These are phyloP conservation scores for Coemansia aciculifera DNA, from an alignment of 192 early-diverging fungal genomes.

Conservation along the genomic window DNA sequence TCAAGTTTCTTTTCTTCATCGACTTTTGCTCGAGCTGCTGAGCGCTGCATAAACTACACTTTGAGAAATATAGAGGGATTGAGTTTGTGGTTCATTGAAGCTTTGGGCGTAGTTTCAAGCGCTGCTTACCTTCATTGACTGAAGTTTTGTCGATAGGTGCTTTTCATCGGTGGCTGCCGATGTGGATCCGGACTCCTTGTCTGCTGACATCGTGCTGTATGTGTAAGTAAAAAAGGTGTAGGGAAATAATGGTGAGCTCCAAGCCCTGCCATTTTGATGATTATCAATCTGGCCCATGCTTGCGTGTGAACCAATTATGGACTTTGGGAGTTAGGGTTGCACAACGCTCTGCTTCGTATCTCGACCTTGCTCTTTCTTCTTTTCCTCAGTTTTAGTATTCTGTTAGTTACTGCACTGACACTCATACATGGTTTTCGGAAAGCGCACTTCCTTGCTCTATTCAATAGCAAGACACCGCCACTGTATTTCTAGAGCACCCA, in stretches of 20 bases:
- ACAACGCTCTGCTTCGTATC: not conserved
- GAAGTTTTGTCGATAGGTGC: constrained; percentile 30
- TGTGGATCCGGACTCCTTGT: not conserved
- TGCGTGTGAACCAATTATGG: constrained; percentile 2
- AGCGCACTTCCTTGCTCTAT: not conserved
- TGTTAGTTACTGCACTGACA: not conserved
- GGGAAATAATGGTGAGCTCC: not conserved
- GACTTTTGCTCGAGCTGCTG: constrained; percentile 29
- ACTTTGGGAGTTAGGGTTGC: not conserved
- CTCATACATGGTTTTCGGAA: not conserved
- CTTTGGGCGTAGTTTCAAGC: not conserved
- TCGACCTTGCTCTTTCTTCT: not conserved
- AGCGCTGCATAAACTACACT: constrained; percentile 53
- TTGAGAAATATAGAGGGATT: not conserved
- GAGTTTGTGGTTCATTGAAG: not conserved
- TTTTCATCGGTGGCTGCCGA: constrained; percentile 28
- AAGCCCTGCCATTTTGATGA: not conserved
- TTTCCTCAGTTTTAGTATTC: not conserved
- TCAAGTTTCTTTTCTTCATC: constrained; percentile 30
- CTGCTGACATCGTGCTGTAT: constrained; percentile 12
- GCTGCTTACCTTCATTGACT: constrained; percentile 26
- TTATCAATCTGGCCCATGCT: not conserved
- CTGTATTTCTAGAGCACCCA: not conserved
- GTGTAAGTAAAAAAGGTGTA: not conserved
- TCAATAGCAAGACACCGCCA: not conserved